Percentiles rank a stretch among this genome's conserved stretches.
phyloP scores from a whole-genome alignment of 495 filamentous ascomycete species.

The Chaetomium cochliodes region DNA sequence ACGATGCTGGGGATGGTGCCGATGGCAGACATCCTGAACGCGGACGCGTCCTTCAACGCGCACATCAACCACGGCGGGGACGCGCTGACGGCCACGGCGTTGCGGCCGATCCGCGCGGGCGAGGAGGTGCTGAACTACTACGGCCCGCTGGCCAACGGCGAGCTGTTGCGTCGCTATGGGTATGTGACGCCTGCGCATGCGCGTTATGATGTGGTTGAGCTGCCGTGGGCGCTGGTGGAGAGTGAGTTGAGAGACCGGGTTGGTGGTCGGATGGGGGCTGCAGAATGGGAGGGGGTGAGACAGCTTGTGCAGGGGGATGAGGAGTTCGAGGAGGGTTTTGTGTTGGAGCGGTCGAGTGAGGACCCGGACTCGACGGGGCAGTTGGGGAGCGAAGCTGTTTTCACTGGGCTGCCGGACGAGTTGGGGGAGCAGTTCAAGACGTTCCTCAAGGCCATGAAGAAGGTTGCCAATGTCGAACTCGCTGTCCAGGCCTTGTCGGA shows the following conservation, averaged over 20 bases:
- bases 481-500: conserved; percentile 37
- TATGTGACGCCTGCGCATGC: conserved; percentile 79
- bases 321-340: conserved; percentile 46
- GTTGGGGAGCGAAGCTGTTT: conserved; percentile 30
- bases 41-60: conserved; percentile 79
- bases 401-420: conserved; percentile 41
- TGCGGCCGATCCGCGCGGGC: conserved; percentile 63
- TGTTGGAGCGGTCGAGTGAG: conserved; percentile 44
- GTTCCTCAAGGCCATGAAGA: conserved; percentile 45
- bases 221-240: conserved; percentile 59
- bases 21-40: conserved; percentile 89
- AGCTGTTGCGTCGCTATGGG: conserved; percentile 83
- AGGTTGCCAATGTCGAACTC: conserved; percentile 31
- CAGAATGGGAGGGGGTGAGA: conserved; percentile 41
- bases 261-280: conserved; percentile 31
- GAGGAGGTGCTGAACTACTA: conserved; percentile 91
- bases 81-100: conserved; percentile 62
- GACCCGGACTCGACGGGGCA: conserved; percentile 42
- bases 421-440: conserved; percentile 39
- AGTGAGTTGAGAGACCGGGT: conserved; percentile 43
- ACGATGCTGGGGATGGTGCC: conserved; percentile 82
- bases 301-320: conserved; percentile 35
- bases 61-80: conserved; percentile 70
- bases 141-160: conserved; percentile 75
- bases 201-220: conserved; percentile 77